Evolutionary conservation across 805 yeast species (phyloP).

Genomic region (Candida railenensis): DNA sequence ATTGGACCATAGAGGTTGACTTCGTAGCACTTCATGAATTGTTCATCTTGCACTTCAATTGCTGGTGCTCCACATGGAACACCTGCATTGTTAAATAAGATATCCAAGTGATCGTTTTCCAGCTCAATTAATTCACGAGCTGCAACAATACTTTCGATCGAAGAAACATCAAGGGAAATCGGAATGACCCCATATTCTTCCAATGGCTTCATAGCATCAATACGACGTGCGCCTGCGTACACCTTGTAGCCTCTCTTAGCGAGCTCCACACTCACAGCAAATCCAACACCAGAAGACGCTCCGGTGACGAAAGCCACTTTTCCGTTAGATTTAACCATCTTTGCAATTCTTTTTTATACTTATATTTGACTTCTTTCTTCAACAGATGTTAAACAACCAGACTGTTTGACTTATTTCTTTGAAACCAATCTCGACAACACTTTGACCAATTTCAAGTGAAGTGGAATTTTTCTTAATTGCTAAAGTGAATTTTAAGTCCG

Average conservation of each 20-base stretch:
- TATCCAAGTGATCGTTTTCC: conserved; percentile 25
- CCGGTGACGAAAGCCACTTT: conserved; percentile 51
- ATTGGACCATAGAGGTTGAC: conserved; percentile 42
- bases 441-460: too few species aligned
- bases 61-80: conserved; percentile 23
- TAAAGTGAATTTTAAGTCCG: too few species aligned
- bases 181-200: conserved; percentile 26
- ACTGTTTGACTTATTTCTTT: too few species aligned
- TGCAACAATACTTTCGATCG: conserved; percentile 22
- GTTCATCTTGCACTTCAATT: conserved; percentile 26
- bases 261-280: conserved; percentile 39
- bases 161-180: conserved; percentile 35
- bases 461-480: too few species aligned
- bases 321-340: too few species aligned
- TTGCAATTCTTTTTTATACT: too few species aligned
- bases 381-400: too few species aligned
- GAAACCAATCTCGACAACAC: too few species aligned
- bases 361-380: too few species aligned
- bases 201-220: conserved; percentile 27
- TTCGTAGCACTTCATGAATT: conserved; percentile 19
- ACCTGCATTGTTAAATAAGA: conserved; percentile 45
- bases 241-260: conserved; percentile 41
- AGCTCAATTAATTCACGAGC: conserved; percentile 21
- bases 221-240: conserved; percentile 32
- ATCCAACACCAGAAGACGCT: conserved; percentile 53